phyloP scores from a whole-genome alignment of 192 early-diverging fungal species.

The Gaertneriomyces semiglobifer region DNA sequence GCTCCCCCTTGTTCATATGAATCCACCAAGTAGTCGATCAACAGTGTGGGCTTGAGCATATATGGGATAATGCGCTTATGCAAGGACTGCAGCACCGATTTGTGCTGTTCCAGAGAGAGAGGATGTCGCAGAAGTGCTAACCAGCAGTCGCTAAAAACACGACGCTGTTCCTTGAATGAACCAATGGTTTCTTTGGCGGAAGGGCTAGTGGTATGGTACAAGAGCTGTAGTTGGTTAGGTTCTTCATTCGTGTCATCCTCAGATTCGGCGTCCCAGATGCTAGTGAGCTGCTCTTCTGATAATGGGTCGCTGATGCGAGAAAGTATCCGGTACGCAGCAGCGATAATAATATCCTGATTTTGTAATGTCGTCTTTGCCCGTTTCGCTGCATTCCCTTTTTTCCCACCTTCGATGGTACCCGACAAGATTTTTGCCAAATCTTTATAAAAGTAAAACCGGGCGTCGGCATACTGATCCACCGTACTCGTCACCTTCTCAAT shows the following conservation, averaged over 20 bases:
- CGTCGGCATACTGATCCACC: conserved; percentile 80
- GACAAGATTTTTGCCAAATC: conserved; percentile 37
- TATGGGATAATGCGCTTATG: conserved; percentile 89
- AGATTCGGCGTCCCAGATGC: not conserved
- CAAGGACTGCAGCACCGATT: conserved; percentile 73
- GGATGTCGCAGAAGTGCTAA: conserved; percentile 69
- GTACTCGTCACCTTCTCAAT: conserved; percentile 62
- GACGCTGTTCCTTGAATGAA: conserved; percentile 48
- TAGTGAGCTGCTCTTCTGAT: not conserved
- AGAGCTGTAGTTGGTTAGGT: conserved; percentile 5
- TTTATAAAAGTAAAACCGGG: conserved; percentile 80
- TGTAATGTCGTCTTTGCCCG: no score
- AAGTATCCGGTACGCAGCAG: conserved; percentile 8
- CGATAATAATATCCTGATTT: conserved; percentile 1
- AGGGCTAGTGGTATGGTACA: not conserved
- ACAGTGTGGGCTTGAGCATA: conserved; percentile 67
- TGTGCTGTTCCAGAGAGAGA: conserved; percentile 71
- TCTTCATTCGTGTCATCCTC: no score
- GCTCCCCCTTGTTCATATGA: conserved; percentile 86
- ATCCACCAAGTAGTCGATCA: conserved; percentile 93
- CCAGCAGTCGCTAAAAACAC: conserved; percentile 80
- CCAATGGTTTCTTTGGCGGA: conserved; percentile 5
- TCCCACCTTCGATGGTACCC: not conserved
- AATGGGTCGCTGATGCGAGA: conserved; percentile 18
- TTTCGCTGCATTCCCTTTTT: no score